Percentiles rank a stretch among this genome's conserved stretches.
Evolutionary conservation across 2,329 filamentous ascomycete genomes (phyloP).

Genomic region (Esteya vermicola): DNA sequence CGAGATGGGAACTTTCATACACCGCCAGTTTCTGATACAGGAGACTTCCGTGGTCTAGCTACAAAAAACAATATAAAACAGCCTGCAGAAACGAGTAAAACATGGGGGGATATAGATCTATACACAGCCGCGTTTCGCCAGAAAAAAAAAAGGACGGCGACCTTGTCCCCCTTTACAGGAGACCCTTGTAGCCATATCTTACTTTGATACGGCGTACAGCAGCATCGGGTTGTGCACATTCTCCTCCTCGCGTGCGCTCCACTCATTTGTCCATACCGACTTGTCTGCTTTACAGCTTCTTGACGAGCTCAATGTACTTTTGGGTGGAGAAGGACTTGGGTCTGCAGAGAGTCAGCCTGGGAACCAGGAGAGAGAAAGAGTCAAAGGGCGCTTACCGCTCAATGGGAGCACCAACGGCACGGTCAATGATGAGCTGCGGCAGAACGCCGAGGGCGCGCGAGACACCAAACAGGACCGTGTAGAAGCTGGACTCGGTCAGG

Average conservation of each 20-base stretch:
- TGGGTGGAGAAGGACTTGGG: conserved; percentile 98
- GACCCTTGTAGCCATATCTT: no score
- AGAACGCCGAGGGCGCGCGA: conserved; percentile 96
- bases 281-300: conserved; percentile 59
- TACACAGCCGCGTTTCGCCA: conserved; percentile 2
- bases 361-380: not conserved
- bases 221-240: not conserved
- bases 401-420: conserved; percentile 89
- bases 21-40: no score
- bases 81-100: conserved; percentile 1
- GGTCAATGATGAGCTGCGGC: conserved; percentile 98
- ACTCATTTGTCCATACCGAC: not conserved
- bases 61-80: not conserved
- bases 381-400: conserved; percentile 43
- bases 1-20: no score
- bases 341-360: conserved; percentile 9
- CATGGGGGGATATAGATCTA: conserved; percentile 3
- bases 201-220: no score
- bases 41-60: no score
- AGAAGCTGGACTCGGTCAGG: conserved; percentile 97
- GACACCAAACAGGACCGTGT: conserved; percentile 99
- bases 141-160: not conserved
- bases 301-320: conserved; percentile 87
- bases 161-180: no score
- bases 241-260: not conserved